Base-by-base conservation (phyloP, 2,329 filamentous ascomycete genomes). In the Fusarium concolor region DNA sequence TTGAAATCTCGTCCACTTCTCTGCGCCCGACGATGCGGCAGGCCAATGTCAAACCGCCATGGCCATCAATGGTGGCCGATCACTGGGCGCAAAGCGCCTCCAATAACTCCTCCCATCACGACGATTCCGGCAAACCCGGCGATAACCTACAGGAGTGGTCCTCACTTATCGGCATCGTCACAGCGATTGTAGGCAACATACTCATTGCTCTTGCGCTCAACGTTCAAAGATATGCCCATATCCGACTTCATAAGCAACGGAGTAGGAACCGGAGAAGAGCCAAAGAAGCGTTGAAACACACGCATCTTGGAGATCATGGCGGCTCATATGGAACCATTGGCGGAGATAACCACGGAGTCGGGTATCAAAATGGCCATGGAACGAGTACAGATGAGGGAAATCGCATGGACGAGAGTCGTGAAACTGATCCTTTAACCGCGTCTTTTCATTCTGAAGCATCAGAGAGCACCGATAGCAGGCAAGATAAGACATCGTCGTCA, bases 201-300 rank as follows among this genome's bases (percentile, higher is more conserved):
- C 86, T 99, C 53, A 98, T 99, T 70, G 97, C 95, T 1, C 89
- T 99, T 67, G 96, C 96, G 14, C 87, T 99, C 64, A 99, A 99
- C 76, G 95, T 96, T 49, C 96, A 99, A 80, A 89, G 96, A 69
- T 98, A 98, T 77, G 95, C 96, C 33, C 96, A 99, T 76, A 93
- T 96, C 58, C 88, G 91, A 57, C 86, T 99, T 65, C 89, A 93
- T 65, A 86, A 90, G 71, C 89, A 94, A 77, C 88, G 86, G 71
- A 84, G 86, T 44, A 85, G 87, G 65, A 81, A 85, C 44, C 85
- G 86, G 51, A 83, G 85, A 63, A 84, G 83, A 45, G 84, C 86
- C 11, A 86, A 82, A 67, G 82, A 85, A 50, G 83, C 85, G n/a
- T 74, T 85, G 72, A 86, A 84, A 70, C 83, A 82, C 41, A 76